Conservation (phyloP, 1,284 basidiomycete genomes). For the Rhodotorula sp. region DNA sequence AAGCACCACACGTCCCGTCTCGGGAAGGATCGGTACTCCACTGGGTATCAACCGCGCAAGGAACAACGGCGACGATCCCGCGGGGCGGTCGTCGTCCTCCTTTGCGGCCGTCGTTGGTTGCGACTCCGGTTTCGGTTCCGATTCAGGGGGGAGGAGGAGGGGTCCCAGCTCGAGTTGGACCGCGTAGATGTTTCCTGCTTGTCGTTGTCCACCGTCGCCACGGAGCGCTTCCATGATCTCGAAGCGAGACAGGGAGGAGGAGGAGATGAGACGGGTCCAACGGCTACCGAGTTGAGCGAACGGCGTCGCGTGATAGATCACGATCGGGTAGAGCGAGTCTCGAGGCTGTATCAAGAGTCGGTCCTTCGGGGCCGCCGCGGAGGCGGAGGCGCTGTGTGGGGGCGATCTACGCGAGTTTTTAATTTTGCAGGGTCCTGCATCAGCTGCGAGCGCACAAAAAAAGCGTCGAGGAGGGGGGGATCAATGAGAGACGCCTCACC, state of each 20-base stretch:
- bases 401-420: background rate
- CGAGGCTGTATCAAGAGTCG: background rate
- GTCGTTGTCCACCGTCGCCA: too few relatives aligned
- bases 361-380: background rate
- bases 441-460: background rate
- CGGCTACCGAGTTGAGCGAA: background rate
- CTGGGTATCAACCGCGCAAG: too few relatives aligned
- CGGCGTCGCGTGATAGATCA: slow-evolving; percentile 1
- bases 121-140: background rate
- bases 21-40: background rate
- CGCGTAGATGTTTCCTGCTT: background rate
- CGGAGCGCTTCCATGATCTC: too few relatives aligned
- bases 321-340: slow-evolving; percentile 7
- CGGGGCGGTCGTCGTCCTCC: too few relatives aligned
- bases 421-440: background rate
- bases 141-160: background rate
- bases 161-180: background rate
- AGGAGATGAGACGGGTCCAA: background rate
- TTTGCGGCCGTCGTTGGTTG: too few relatives aligned
- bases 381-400: background rate
- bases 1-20: background rate
- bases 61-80: too few relatives aligned
- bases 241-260: background rate
- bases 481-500: background rate
- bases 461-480: background rate